A percentile compares a stretch with the other conserved stretches of the same genome.
Evolutionary conservation across 1,284 basidiomycete genomes (phyloP).

Genomic region (Earliella scabrosa): DNA sequence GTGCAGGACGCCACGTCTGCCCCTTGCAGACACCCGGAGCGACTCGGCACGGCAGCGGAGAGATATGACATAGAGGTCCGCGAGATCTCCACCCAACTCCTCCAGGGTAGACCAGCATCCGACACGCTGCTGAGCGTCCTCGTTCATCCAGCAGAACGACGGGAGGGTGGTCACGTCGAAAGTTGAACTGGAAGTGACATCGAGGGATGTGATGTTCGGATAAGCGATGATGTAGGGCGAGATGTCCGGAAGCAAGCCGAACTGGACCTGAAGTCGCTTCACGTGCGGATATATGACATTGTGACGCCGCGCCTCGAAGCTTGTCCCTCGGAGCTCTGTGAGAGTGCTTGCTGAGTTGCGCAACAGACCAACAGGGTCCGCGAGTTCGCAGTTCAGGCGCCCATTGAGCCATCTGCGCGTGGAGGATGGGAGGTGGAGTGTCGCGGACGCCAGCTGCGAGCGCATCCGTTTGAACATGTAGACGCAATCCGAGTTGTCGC

Average conservation of each 20-base stretch:
- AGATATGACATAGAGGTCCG: neutral
- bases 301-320: slow-evolving; percentile 1
- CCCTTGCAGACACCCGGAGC: neutral
- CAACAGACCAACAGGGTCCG: slow-evolving; percentile 5
- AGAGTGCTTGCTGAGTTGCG: slow-evolving; percentile 5
- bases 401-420: slow-evolving; percentile 4
- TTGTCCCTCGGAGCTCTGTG: slow-evolving; percentile 3
- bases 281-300: slow-evolving; percentile 1
- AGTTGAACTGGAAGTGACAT: neutral
- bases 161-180: slow-evolving; percentile 5
- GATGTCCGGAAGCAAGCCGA: slow-evolving; percentile 2
- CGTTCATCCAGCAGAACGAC: slow-evolving; percentile 5
- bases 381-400: slow-evolving; percentile 1
- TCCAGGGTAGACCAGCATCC: slow-evolving; percentile 5
- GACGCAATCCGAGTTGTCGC: slow-evolving; percentile 4
- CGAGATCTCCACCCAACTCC: slow-evolving; percentile 1
- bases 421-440: slow-evolving; percentile 2
- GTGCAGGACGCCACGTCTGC: neutral
- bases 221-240: slow-evolving; percentile 8
- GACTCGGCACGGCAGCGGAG: neutral
- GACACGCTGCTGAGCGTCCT: neutral
- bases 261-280: slow-evolving; percentile 1
- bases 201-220: slow-evolving; percentile 7
- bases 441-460: slow-evolving; percentile 2
- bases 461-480: slow-evolving; percentile 8